A percentile compares a stretch with the other conserved stretches of the same genome.
phyloP scores from a whole-genome alignment of 108 stramenopile genomes.

The Skeletonema menzelii region DNA sequence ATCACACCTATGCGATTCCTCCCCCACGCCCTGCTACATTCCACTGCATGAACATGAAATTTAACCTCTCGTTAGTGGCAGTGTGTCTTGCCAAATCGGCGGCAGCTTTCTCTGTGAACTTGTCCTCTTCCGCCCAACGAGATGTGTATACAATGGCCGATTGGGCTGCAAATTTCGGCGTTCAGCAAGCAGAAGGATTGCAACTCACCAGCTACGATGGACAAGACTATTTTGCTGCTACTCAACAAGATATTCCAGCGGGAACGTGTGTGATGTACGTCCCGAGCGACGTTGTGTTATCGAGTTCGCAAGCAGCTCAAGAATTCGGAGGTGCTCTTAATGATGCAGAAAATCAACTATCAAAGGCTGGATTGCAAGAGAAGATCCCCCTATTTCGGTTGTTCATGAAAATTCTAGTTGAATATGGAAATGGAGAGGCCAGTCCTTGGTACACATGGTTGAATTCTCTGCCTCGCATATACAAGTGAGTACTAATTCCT shows the following conservation, averaged over 20 bases:
- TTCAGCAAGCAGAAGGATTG: slow-evolving; percentile 46
- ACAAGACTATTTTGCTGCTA: slow-evolving; percentile 45
- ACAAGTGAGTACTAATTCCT: slow-evolving; percentile 1
- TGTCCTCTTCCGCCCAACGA: slow-evolving; percentile 40
- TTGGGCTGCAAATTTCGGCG: slow-evolving; percentile 44
- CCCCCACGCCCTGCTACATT: neutral
- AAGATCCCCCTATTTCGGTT: slow-evolving; percentile 45
- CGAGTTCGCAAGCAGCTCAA: slow-evolving; percentile 29
- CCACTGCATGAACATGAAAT: neutral
- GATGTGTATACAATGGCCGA: slow-evolving; percentile 50
- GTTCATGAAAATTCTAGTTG: slow-evolving; percentile 40
- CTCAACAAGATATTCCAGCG: slow-evolving; percentile 41
- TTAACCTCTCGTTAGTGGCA: neutral
- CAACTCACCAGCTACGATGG: slow-evolving; percentile 46
- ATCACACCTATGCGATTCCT: too few relatives aligned
- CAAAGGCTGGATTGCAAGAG: slow-evolving; percentile 28
- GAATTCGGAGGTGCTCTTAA: slow-evolving; percentile 36
- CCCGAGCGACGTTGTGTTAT: slow-evolving; percentile 35
- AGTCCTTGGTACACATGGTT: slow-evolving; percentile 41
- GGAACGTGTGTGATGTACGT: slow-evolving; percentile 44
- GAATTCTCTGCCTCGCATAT: slow-evolving; percentile 47
- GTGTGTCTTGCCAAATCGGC: neutral
- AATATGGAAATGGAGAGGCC: slow-evolving; percentile 40
- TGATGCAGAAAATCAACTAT: slow-evolving; percentile 25
- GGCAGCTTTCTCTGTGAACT: slow-evolving; percentile 34